Conservation (phyloP, 495 filamentous ascomycete genomes). For the Tuber aestivum region DNA sequence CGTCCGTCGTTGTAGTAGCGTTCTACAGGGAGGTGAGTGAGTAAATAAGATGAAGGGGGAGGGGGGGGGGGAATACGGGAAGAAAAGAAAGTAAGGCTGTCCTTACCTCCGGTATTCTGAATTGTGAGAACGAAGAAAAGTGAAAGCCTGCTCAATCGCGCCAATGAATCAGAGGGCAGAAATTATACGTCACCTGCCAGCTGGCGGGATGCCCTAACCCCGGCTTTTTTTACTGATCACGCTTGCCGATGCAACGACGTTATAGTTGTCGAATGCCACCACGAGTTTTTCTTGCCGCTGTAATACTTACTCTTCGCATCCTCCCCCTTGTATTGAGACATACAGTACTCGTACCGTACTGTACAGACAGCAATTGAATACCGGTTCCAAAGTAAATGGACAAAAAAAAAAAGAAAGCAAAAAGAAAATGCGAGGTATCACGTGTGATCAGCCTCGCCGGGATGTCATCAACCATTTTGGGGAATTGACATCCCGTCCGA, state of each 20-base stretch:
- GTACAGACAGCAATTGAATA: neutral
- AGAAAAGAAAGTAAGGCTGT: neutral
- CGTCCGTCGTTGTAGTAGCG: neutral
- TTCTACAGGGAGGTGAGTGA: neutral
- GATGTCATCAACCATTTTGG: neutral
- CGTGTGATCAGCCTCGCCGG: neutral
- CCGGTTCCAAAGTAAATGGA: neutral
- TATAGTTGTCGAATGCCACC: neutral
- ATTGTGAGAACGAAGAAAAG: neutral
- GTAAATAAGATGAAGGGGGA: neutral
- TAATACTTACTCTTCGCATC: neutral
- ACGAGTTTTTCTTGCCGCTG: neutral
- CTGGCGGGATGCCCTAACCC: constrained; percentile 3
- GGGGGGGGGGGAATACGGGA: neutral
- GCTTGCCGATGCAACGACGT: neutral
- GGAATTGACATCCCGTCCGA: neutral
- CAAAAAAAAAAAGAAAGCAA: neutral
- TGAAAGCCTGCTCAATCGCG: neutral
- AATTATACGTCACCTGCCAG: constrained; percentile 6
- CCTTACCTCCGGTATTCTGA: neutral
- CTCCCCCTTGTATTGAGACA: neutral
- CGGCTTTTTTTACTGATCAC: neutral
- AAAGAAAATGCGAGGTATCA: neutral
- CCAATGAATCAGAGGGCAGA: neutral
- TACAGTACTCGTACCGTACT: neutral